A percentile compares a stretch with the other conserved stretches of the same genome.
phyloP scores from a whole-genome alignment of 108 stramenopile genomes.

The Chaetoceros tenuissimus region DNA sequence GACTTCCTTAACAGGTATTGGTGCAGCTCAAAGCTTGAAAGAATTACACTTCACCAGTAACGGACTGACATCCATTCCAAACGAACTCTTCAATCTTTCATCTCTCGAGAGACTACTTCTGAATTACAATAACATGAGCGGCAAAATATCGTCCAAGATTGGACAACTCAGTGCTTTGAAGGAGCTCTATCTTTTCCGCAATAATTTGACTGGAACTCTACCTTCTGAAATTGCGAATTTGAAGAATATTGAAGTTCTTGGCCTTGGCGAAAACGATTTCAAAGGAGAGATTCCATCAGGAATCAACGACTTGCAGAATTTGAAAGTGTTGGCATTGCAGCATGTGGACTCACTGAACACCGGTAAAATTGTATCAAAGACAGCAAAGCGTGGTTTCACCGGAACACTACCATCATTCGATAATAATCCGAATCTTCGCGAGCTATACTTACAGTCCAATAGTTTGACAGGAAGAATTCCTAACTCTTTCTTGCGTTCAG shows the following conservation, averaged over 20 bases:
- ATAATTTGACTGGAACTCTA: conserved; percentile 9
- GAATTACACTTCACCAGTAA: conserved; percentile 33
- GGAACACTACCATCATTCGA: conserved; percentile 24
- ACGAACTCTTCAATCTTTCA: conserved; percentile 25
- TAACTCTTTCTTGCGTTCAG: conserved; percentile 6
- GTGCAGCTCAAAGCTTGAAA: conserved; percentile 13
- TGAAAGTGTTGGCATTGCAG: conserved; percentile 1
- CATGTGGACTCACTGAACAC: neutral
- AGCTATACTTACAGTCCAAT: conserved; percentile 46
- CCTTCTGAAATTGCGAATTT: conserved; percentile 15
- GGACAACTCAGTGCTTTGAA: conserved; percentile 33
- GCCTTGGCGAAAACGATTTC: conserved; percentile 39
- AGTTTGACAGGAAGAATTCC: conserved; percentile 36
- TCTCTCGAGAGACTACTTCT: conserved; percentile 31
- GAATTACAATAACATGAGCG: conserved; percentile 34
- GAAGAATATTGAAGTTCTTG: conserved; percentile 2
- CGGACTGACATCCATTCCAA: conserved; percentile 20
- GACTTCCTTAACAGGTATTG: conserved; percentile 27
- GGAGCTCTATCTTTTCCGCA: conserved; percentile 28
- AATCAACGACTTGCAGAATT: neutral
- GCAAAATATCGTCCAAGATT: conserved; percentile 26
- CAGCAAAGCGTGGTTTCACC: conserved; percentile 20
- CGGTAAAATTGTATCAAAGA: conserved; percentile 11
- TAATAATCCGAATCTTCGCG: conserved; percentile 18
- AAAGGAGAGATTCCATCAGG: conserved; percentile 14